Evolutionary conservation across 2,329 filamentous ascomycete species (phyloP), one percentile per base, ranked within the genome.

Genomic region (Cladosporium velox): DNA sequence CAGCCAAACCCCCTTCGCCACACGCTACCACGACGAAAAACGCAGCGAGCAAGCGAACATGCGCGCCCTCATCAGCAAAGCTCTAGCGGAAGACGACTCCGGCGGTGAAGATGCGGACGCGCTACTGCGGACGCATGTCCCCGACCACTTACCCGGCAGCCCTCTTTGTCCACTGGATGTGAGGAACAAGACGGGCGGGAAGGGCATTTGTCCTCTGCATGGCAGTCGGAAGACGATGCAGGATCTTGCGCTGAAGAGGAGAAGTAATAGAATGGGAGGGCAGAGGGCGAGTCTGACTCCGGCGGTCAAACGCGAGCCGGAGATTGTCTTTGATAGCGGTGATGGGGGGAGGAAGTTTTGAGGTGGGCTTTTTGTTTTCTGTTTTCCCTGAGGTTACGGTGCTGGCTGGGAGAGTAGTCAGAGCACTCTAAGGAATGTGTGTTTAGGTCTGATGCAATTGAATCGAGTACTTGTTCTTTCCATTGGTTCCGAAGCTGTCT

Each of bases 81-180:
- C 69, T 11, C 65, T 73, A 26, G 67, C 69, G 18, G 68, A 71
- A 28, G 66, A 69, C 49, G 71, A 71, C 28, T 67, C 70, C 34
- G 70, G 70, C 14, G 69, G 67, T 32, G 70, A 72, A 12, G 69
- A 73, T 21, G 67, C 69, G 2, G 59, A 69, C 10, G 65, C 72
- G 44, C 70, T 72, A 15, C 74, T 79, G 67, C 76, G 78, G 30
- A 66, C 77, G 10, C 74, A 79, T 57, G 71, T 80, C 11, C 80
- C 80, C 2, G 80, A 82, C 65, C 80, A 82, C 69, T 67, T 82
- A 11, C 77, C 77, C 15, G 77, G 66, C 55, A 81, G 79, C 61
- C 79, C 79, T 5, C 70, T 82, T 6, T 82, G 80, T 67, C 80
- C 80, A 3, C 69, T 77, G 34, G 75, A 76, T 66, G 71, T 76